These are phyloP conservation scores for Eucalyptus tenuipes DNA, from an alignment of 345 rosid genomes.

Conservation along the genomic window DNA sequence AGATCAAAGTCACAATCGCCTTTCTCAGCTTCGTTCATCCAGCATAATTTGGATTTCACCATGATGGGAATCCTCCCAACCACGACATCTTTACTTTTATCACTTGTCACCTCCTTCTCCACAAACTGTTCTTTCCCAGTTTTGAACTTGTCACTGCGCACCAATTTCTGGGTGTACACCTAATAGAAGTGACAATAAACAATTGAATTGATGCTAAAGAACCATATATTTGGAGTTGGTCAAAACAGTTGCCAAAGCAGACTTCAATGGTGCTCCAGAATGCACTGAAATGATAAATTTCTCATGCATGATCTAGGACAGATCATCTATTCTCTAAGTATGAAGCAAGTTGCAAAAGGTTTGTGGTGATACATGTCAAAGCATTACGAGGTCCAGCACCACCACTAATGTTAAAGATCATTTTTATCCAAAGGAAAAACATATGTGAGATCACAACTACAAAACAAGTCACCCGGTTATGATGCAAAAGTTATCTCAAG, in stretches of 20 bases:
- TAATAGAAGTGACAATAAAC: slow-evolving; percentile 11
- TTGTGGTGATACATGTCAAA: neutral
- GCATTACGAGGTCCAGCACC: neutral
- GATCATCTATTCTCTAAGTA: neutral
- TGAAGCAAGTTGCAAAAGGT: neutral
- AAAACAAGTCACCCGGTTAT: neutral
- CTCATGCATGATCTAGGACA: neutral
- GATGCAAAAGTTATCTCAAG: neutral
- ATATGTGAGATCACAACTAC: neutral
- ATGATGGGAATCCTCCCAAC: slow-evolving; percentile 84
- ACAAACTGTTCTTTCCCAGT: slow-evolving; percentile 53
- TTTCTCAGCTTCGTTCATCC: slow-evolving; percentile 41
- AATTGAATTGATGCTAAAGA: neutral
- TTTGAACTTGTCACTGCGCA: slow-evolving; percentile 69
- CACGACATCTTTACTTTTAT: slow-evolving; percentile 33
- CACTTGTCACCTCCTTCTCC: slow-evolving; percentile 16
- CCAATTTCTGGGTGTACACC: slow-evolving; percentile 38
- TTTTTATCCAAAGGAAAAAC: neutral
- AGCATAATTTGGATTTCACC: slow-evolving; percentile 76
- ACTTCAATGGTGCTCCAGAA: neutral
- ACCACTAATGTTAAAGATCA: neutral
- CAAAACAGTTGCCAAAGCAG: neutral
- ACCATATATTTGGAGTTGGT: neutral
- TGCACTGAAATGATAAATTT: neutral
- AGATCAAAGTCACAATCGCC: slow-evolving; percentile 86